Evolutionary conservation across 2,329 filamentous ascomycete species (phyloP), one percentile per base, ranked within the genome.

Genomic region (Paecilomyces niveus): DNA sequence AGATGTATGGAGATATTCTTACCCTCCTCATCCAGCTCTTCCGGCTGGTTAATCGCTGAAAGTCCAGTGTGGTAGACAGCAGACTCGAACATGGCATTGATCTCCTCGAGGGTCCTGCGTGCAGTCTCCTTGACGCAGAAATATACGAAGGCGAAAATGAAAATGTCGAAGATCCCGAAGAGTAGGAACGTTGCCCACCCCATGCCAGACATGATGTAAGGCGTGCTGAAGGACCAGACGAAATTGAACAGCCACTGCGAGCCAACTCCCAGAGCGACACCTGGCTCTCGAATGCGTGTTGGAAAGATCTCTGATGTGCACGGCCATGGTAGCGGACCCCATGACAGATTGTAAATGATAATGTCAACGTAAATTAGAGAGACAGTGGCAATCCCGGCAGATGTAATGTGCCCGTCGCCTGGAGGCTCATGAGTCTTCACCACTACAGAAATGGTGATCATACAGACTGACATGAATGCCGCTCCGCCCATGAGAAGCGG

Each of bases 291-390:
- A 58, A 74, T 73, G 1, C 74, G 69, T 1, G 68, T 70, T 8
- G 71, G 70, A 63, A 76, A 76, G 53, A 76, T 72, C 61, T 72
- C 74, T 6, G 69, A 68, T 3, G 67, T 67, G 61, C 73, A 76
- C 0, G 74, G 72, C 74, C 74, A 76, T 1, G 71, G 70, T 1
- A 74, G 63, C 0, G 74, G 73, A 0, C 74, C 74, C 74, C 74
- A 76, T 51, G 72, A 75, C 60, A 75, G 69, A 53, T 76, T 76
- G 62, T 74, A 77, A 11, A 67, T 59, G 51, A 83, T 77, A 26
- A 84, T 80, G 59, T 81, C 80, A 3, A 84, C 70, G 64, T 84
- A 84, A 56, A 84, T 83, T 11, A 85, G 69, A 0, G 78, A 76
- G 1, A 85, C 73, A 0, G 80, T 84, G 2, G 76, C 76, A 32